Conservation (phyloP, 176 grass and related monocot species). For the Hordeum marinum region DNA sequence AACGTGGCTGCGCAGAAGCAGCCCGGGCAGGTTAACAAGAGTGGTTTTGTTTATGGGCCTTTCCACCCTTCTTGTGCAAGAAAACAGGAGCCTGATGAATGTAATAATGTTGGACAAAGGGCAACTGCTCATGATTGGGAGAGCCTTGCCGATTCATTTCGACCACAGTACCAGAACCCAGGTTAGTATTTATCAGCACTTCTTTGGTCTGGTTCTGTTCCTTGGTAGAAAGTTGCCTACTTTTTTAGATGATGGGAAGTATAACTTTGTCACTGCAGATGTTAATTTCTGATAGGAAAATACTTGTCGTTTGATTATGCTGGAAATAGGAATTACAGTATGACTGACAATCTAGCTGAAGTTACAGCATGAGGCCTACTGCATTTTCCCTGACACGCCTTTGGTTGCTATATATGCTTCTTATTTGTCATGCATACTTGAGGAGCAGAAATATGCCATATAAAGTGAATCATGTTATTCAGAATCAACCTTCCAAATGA, state of each 20-base stretch:
- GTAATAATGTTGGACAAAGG: conserved; percentile 26
- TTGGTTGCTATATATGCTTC: not conserved
- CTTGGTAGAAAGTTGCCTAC: not conserved
- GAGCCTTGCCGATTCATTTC: conserved; percentile 59
- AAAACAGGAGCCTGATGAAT: conserved; percentile 31
- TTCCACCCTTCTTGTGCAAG: conserved; percentile 59
- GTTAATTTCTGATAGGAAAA: not conserved
- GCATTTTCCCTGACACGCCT: not conserved
- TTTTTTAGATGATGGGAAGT: not conserved
- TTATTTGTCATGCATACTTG: not conserved
- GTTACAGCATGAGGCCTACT: not conserved
- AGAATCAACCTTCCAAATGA: not conserved
- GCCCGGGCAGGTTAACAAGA: conserved; percentile 30
- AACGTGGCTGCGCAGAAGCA: conserved; percentile 40
- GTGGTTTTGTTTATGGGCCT: conserved; percentile 74
- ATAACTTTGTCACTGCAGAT: not conserved
- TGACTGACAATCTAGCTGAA: not conserved
- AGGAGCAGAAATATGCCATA: not conserved
- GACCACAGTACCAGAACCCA: conserved; percentile 81
- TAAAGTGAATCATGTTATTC: not conserved
- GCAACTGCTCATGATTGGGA: conserved; percentile 56
- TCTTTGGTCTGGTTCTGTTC: not conserved
- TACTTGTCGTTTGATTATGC: not conserved
- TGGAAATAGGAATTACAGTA: not conserved
- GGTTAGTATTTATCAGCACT: conserved; percentile 37